A percentile compares a stretch with the other conserved stretches of the same genome.
These are phyloP conservation scores for Exophiala xenobiotica DNA, from an alignment of 2,329 filamentous ascomycete genomes.

Conservation along the genomic window DNA sequence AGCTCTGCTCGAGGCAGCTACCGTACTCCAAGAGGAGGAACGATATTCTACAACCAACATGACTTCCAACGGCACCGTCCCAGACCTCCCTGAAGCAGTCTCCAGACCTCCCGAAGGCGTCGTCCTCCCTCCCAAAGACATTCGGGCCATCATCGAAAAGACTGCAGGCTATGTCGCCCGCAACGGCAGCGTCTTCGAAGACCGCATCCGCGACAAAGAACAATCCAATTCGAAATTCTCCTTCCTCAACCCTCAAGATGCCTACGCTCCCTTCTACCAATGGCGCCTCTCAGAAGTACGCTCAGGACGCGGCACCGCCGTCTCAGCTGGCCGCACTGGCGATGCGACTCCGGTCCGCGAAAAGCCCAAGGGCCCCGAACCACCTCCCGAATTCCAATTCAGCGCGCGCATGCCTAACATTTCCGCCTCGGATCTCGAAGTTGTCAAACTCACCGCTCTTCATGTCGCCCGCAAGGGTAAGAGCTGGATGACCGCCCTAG, in stretches of 20 bases:
- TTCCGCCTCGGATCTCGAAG: slow-evolving; percentile 83
- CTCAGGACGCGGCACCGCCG: slow-evolving; percentile 74
- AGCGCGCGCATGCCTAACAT: slow-evolving; percentile 97
- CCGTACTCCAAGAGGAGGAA: slow-evolving; percentile 31
- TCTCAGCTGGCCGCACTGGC: slow-evolving; percentile 71
- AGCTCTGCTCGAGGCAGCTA: background rate
- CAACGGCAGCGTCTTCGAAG: slow-evolving; percentile 68
- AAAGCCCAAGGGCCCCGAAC: slow-evolving; percentile 77
- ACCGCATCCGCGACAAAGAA: slow-evolving; percentile 82
- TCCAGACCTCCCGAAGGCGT: slow-evolving; percentile 78
- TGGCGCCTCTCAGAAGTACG: slow-evolving; percentile 88
- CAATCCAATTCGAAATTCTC: slow-evolving; percentile 84
- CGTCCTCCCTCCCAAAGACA: slow-evolving; percentile 80
- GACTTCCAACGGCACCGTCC: slow-evolving; percentile 41
- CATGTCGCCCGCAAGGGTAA: slow-evolving; percentile 93
- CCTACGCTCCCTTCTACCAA: slow-evolving; percentile 83
- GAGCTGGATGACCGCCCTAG: slow-evolving; percentile 84
- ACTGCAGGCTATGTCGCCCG: slow-evolving; percentile 86
- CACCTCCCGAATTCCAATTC: slow-evolving; percentile 86
- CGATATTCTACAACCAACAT: slow-evolving; percentile 29
- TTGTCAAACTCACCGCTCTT: slow-evolving; percentile 73
- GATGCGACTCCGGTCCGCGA: slow-evolving; percentile 59
- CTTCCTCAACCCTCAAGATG: slow-evolving; percentile 76
- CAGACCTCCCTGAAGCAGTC: slow-evolving; percentile 53
- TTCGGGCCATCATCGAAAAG: slow-evolving; percentile 84